Percentiles rank a stretch among this genome's conserved stretches.
These are phyloP conservation scores for Picea glauca DNA, from an alignment of 75 land plant species.

Conservation along the genomic window DNA sequence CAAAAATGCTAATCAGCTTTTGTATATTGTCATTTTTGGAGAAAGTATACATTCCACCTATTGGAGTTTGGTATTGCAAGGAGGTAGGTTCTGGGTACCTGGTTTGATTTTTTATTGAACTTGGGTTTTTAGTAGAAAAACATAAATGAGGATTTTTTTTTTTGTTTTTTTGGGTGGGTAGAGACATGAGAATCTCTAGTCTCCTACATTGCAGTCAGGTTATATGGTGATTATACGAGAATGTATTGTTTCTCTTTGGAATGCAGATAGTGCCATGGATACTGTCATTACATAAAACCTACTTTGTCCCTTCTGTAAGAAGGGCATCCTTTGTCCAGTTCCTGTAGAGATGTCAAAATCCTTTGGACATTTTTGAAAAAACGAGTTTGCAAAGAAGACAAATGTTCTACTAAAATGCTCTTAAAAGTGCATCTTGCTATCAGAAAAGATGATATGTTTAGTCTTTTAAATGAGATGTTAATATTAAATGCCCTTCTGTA, in stretches of 20 bases:
- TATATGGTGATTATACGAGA: neutral
- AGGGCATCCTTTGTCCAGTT: neutral
- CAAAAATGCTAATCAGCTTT: too few species aligned
- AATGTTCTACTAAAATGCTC: neutral
- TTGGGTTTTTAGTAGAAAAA: too few species aligned
- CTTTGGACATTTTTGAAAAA: neutral
- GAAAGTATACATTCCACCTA: too few species aligned
- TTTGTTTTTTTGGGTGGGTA: neutral
- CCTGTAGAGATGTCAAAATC: neutral
- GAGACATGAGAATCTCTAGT: neutral
- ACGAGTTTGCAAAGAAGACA: neutral
- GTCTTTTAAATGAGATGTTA: neutral
- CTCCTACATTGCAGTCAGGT: too few species aligned
- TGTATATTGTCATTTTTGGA: too few species aligned
- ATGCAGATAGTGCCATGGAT: neutral
- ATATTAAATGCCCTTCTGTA: neutral
- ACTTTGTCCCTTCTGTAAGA: neutral
- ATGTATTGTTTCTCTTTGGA: neutral
- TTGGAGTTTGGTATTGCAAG: too few species aligned
- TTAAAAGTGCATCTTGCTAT: neutral
- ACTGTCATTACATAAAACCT: neutral
- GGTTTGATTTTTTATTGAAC: too few species aligned
- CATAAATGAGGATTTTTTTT: neutral
- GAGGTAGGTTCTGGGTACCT: too few species aligned
- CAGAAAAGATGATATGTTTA: neutral